phyloP scores from a whole-genome alignment of 2,329 filamentous ascomycete genomes.

The Penicillium sp. region DNA sequence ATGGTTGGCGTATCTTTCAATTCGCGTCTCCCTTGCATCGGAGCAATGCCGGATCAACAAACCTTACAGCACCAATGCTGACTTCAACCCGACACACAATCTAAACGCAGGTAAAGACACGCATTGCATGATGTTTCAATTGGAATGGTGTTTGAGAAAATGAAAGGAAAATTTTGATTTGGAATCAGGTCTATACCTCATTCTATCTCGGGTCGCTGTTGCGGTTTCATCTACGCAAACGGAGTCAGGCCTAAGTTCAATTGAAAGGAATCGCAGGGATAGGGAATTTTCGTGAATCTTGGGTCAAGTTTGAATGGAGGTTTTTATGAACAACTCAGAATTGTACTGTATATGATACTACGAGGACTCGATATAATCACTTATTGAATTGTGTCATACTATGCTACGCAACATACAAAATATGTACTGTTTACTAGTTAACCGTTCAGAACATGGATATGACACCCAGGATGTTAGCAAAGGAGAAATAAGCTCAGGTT shows the following conservation, averaged over 20 bases:
- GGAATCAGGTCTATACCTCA: not conserved
- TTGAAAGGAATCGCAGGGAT: not conserved
- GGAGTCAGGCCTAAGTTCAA: not conserved
- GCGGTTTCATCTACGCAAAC: not conserved
- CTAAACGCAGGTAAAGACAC: not conserved
- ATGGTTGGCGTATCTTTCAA: slow-evolving; percentile 12
- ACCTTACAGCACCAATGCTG: slow-evolving; percentile 9
- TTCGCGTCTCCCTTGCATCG: slow-evolving; percentile 24
- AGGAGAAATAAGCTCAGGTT: not conserved
- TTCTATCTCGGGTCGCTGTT: not conserved
- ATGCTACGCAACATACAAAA: not conserved
- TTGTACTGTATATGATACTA: not conserved
- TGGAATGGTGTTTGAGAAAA: not conserved
- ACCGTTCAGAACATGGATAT: no score
- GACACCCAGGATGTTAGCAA: not conserved
- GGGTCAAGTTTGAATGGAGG: not conserved
- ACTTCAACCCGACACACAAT: not conserved
- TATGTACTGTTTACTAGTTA: not conserved
- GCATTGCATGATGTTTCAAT: slow-evolving; percentile 6
- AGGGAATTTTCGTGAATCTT: not conserved
- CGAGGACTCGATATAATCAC: not conserved
- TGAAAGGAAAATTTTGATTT: not conserved
- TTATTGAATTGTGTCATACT: not conserved
- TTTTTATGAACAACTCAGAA: not conserved
- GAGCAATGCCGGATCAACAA: slow-evolving; percentile 19